phyloP scores from a whole-genome alignment of 2,329 filamentous ascomycete genomes.

The Arthrobotrys sinensis region DNA sequence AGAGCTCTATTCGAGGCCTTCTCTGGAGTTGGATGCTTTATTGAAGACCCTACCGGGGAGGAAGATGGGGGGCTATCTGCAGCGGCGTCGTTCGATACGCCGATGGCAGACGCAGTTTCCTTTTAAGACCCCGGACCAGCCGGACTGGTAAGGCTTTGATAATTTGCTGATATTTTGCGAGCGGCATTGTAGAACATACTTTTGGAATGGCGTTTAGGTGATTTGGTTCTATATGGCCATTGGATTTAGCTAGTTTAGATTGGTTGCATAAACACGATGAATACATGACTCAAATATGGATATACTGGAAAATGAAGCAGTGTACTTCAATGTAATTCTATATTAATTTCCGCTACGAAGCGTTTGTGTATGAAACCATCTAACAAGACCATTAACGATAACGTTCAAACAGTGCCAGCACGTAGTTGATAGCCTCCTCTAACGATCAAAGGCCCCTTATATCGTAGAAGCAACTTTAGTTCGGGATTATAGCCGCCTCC shows the following conservation, averaged over 20 bases:
- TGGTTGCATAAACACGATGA: neutral
- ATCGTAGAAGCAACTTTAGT: neutral
- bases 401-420: conserved; percentile 1
- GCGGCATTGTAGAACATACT: conserved; percentile 10
- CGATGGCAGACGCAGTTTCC: conserved; percentile 43
- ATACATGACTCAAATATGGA: neutral
- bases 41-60: conserved; percentile 77
- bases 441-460: neutral
- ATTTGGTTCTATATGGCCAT: neutral
- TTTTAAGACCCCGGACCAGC: conserved; percentile 20
- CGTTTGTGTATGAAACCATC: neutral
- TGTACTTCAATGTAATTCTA: neutral
- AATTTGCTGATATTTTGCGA: conserved; percentile 11
- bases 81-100: conserved; percentile 39
- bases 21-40: conserved; percentile 86
- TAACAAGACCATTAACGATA: neutral
- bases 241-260: neutral
- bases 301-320: neutral
- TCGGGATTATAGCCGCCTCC: conserved; percentile 26
- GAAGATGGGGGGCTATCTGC: neutral
- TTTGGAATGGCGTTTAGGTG: conserved; percentile 17
- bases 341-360: conserved; percentile 1
- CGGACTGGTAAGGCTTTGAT: conserved; percentile 15
- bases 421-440: neutral
- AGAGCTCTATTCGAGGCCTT: conserved; percentile 90